phyloP scores from a whole-genome alignment of 2,329 filamentous ascomycete genomes.

The Clarireedia sp. region DNA sequence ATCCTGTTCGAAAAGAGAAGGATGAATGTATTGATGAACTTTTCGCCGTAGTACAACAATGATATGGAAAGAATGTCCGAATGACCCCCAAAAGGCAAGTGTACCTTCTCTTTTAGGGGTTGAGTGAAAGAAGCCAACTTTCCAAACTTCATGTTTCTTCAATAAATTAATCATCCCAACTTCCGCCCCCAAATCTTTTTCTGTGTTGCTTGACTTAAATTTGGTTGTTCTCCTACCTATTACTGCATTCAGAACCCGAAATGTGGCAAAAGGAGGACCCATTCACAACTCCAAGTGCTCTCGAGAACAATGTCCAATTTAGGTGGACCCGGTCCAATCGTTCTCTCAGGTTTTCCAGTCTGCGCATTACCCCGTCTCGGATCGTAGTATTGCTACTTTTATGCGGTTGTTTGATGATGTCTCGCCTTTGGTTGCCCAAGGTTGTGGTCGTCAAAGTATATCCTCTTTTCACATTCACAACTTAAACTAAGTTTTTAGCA shows the following conservation, averaged over 20 bases:
- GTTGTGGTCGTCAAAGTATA: too few species aligned
- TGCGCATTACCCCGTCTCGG: slow-evolving; percentile 14
- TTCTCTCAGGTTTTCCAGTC: slow-evolving; percentile 15
- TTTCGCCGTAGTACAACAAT: too few species aligned
- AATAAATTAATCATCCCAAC: background rate
- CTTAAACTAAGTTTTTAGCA: too few species aligned
- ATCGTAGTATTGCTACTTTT: slow-evolving; percentile 11
- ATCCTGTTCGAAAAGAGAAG: too few species aligned
- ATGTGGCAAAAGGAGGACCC: slow-evolving; percentile 24
- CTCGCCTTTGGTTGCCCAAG: background rate
- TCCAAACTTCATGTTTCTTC: too few species aligned
- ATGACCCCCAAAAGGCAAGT: too few species aligned
- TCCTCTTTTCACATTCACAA: too few species aligned
- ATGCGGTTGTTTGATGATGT: slow-evolving; percentile 8
- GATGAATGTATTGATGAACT: too few species aligned
- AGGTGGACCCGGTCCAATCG: slow-evolving; percentile 18
- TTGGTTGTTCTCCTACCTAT: background rate
- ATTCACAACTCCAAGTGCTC: slow-evolving; percentile 16
- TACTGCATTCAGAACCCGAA: background rate
- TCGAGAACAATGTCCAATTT: slow-evolving; percentile 7
- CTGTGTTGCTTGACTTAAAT: background rate
- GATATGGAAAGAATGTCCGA: too few species aligned
- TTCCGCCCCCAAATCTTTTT: background rate
- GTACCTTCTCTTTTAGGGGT: too few species aligned
- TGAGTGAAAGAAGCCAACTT: too few species aligned